These are phyloP conservation scores for Fusarium brevicatenulatum DNA, from an alignment of 2,329 filamentous ascomycete species.

Conservation along the genomic window DNA sequence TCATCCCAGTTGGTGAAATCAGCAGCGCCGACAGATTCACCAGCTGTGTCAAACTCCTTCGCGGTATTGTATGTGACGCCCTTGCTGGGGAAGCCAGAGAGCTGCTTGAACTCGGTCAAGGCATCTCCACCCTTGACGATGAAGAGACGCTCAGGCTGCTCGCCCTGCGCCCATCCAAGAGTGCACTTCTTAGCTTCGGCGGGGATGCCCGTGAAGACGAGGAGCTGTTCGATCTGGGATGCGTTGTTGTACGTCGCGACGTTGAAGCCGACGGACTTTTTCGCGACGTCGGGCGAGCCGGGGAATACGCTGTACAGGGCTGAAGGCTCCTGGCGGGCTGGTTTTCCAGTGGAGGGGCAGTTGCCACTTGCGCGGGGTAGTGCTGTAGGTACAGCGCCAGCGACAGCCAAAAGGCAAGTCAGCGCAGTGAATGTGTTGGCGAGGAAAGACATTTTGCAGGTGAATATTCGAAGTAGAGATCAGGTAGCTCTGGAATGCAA, in stretches of 20 bases:
- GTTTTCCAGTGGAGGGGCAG: slow-evolving; percentile 14
- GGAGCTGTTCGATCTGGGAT: slow-evolving; percentile 46
- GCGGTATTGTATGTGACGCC: slow-evolving; percentile 39
- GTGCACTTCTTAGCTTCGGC: slow-evolving; percentile 43
- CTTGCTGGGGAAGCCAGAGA: slow-evolving; percentile 42
- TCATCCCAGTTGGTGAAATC: slow-evolving; percentile 49
- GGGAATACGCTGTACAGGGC: slow-evolving; percentile 34
- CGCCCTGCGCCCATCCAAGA: slow-evolving; percentile 51
- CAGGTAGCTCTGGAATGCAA: neutral
- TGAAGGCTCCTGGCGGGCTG: slow-evolving; percentile 10
- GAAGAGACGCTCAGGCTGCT: slow-evolving; percentile 51
- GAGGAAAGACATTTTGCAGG: slow-evolving; percentile 13
- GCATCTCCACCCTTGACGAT: slow-evolving; percentile 47
- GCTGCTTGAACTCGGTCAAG: slow-evolving; percentile 36
- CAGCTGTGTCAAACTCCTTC: slow-evolving; percentile 33
- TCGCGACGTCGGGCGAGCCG: slow-evolving; percentile 24
- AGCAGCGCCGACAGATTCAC: slow-evolving; percentile 28
- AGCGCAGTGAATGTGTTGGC: slow-evolving; percentile 7
- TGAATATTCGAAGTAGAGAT: too few species aligned
- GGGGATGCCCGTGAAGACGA: slow-evolving; percentile 48
- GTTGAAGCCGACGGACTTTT: slow-evolving; percentile 31
- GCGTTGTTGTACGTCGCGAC: slow-evolving; percentile 40
- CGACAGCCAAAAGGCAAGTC: slow-evolving; percentile 20
- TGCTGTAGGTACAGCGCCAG: slow-evolving; percentile 17
- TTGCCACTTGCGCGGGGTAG: slow-evolving; percentile 12